These are phyloP conservation scores for Fraxinus americana DNA, from an alignment of 257 asterid species.

Conservation along the genomic window DNA sequence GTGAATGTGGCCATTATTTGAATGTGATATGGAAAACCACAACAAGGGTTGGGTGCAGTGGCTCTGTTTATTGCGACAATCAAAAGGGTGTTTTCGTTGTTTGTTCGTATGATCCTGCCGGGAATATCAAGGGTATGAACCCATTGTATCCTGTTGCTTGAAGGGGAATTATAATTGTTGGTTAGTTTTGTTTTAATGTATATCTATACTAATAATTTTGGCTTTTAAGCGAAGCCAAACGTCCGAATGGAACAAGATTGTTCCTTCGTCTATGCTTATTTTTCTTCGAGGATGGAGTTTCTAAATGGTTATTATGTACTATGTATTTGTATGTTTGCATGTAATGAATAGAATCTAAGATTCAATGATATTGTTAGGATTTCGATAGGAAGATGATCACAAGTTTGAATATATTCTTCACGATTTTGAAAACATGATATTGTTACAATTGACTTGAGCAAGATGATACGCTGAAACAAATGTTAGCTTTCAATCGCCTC, in stretches of 20 bases:
- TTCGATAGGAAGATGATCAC: neutral
- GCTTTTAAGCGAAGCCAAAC: neutral
- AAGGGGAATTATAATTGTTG: neutral
- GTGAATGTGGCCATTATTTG: slow-evolving; percentile 75
- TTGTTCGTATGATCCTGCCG: slow-evolving; percentile 62
- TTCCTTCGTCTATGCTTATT: neutral
- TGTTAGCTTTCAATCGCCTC: too few species aligned
- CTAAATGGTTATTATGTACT: neutral
- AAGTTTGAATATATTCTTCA: neutral
- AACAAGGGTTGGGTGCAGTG: slow-evolving; percentile 60
- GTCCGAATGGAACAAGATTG: neutral
- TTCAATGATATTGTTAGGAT: neutral
- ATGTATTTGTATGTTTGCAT: neutral
- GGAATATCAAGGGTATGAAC: slow-evolving; percentile 31
- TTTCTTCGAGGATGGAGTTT: neutral
- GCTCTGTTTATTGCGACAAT: slow-evolving; percentile 48
- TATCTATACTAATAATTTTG: neutral
- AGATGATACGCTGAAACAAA: too few species aligned
- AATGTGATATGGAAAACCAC: slow-evolving; percentile 53
- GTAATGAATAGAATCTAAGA: neutral
- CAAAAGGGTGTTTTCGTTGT: slow-evolving; percentile 52
- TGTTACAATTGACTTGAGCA: too few species aligned
- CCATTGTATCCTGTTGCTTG: slow-evolving; percentile 33
- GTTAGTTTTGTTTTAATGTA: neutral
- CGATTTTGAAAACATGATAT: too few species aligned